Base-by-base conservation (phyloP, 1,284 basidiomycete species). In the Ganoderma lucidum region DNA sequence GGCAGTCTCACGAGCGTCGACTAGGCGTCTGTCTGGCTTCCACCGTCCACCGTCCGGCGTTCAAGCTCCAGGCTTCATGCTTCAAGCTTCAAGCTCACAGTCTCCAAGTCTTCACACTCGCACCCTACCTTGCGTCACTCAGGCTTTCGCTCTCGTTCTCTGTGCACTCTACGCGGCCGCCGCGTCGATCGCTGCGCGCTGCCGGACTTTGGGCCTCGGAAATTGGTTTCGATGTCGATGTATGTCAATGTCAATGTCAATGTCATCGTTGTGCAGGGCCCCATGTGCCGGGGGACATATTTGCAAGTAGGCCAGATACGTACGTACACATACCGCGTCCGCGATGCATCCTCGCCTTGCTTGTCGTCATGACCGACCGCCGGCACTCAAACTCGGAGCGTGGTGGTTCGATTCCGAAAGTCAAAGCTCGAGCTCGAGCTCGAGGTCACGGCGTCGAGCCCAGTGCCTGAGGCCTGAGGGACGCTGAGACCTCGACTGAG, bases 1-100 rank as follows among this genome's bases (percentile, higher is more conserved):
- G 85, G 84, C 63, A 89, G 87, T 78, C 81, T 89, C 71, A 89
- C 88, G 12, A 88, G 88, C 75, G 85, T 90, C 64, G 88, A 90
- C 75, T 88, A 78, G 74, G 60, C 41, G n/a, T 23, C 23, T 23
- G 23, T 23, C 23, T 23, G 23, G 23, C 23, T 23, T 23, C 23
- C 23, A 1, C 23, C 23, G 23, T 23, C 23, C 23, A 23, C 23
- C 23, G 23, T 44, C 23, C 39, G 28, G 48, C 23, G 28, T 41
- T 23, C 35, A 17, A 37, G 30, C 53, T 1, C n/a, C 19, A 1
- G 6, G 5, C 12, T 56, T 15, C 30, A 12, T 23, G 14, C 32
- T 32, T n/a, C 10, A n/a, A 39, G 35, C 5, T 10, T 1, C 56
- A 3, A 35, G 56, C 37, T 32, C 37, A n/a, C 19, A 39, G 2